Conservation (phyloP, 306 rosid species). For the Dryas octopetala region DNA sequence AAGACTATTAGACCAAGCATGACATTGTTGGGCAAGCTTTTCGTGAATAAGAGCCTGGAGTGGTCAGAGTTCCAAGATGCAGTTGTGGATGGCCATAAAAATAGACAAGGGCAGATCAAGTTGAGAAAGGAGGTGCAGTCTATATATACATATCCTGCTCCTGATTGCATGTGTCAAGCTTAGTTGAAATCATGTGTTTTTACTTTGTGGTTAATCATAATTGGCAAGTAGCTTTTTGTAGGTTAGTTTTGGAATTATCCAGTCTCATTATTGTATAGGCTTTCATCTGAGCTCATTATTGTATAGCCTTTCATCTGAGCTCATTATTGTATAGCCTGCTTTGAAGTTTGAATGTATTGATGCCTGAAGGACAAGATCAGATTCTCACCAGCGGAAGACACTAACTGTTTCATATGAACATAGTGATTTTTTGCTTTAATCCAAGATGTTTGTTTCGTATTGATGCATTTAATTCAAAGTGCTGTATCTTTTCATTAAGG, state of each 20-base stretch:
- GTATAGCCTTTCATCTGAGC: slow-evolving; percentile 12
- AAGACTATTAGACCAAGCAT: slow-evolving; percentile 94
- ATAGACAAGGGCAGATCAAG: slow-evolving; percentile 83
- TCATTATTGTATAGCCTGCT: not conserved
- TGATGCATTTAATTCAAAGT: too few species aligned
- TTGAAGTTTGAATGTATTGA: not conserved
- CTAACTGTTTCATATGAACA: too few species aligned
- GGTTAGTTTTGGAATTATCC: not conserved
- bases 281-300: slow-evolving; percentile 6
- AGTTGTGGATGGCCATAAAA: slow-evolving; percentile 71
- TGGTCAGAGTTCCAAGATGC: slow-evolving; percentile 75
- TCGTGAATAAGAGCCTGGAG: slow-evolving; percentile 65
- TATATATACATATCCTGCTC: slow-evolving; percentile 87
- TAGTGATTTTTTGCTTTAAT: too few species aligned
- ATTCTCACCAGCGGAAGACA: not conserved
- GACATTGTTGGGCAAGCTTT: slow-evolving; percentile 73
- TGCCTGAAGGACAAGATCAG: not conserved
- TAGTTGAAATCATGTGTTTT: not conserved
- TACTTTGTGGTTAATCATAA: not conserved
- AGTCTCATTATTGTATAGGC: slow-evolving; percentile 1
- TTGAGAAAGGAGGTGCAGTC: slow-evolving; percentile 83
- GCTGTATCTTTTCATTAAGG: too few species aligned
- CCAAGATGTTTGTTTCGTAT: too few species aligned
- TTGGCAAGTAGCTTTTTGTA: not conserved
- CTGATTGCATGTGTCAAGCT: slow-evolving; percentile 82